phyloP scores from a whole-genome alignment of 495 filamentous ascomycete genomes.

The Aspergillus ellipticus region DNA sequence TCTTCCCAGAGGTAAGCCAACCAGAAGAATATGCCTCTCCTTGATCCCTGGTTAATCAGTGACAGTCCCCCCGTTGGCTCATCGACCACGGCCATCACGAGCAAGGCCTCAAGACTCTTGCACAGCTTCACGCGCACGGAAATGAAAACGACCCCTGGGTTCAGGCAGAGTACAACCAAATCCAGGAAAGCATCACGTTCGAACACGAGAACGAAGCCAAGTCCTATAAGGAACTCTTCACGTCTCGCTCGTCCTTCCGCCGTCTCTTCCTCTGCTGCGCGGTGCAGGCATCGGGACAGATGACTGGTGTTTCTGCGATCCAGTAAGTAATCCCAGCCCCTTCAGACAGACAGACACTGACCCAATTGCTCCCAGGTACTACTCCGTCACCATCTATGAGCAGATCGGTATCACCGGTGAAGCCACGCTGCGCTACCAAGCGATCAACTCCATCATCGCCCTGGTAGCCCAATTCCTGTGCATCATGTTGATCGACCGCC shows the following conservation, averaged over 20 bases:
- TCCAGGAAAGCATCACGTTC: slow-evolving; percentile 36
- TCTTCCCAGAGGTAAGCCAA: slow-evolving; percentile 51
- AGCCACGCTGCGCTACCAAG: slow-evolving; percentile 67
- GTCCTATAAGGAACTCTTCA: slow-evolving; percentile 64
- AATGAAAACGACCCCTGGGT: slow-evolving; percentile 42
- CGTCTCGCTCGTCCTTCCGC: slow-evolving; percentile 59
- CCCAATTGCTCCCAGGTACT: slow-evolving; percentile 45
- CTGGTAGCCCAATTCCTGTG: slow-evolving; percentile 62
- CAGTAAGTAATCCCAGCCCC: slow-evolving; percentile 35
- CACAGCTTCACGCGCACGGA: slow-evolving; percentile 47
- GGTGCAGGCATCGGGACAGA: slow-evolving; percentile 65
- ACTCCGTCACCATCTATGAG: slow-evolving; percentile 60
- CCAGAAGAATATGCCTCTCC: no score
- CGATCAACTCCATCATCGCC: slow-evolving; percentile 65
- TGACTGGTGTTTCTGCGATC: slow-evolving; percentile 71
- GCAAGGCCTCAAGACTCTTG: slow-evolving; percentile 48
- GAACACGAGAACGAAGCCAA: slow-evolving; percentile 64
- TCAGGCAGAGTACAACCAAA: slow-evolving; percentile 40
- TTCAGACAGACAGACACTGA: neutral
- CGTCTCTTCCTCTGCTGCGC: slow-evolving; percentile 64
- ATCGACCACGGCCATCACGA: slow-evolving; percentile 45
- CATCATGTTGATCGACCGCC: slow-evolving; percentile 63
- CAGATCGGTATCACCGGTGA: slow-evolving; percentile 64
- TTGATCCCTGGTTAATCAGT: neutral
- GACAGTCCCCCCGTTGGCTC: slow-evolving; percentile 54